These are phyloP conservation scores for Pistacia integerrima DNA, from an alignment of 345 rosid genomes.

Conservation along the genomic window DNA sequence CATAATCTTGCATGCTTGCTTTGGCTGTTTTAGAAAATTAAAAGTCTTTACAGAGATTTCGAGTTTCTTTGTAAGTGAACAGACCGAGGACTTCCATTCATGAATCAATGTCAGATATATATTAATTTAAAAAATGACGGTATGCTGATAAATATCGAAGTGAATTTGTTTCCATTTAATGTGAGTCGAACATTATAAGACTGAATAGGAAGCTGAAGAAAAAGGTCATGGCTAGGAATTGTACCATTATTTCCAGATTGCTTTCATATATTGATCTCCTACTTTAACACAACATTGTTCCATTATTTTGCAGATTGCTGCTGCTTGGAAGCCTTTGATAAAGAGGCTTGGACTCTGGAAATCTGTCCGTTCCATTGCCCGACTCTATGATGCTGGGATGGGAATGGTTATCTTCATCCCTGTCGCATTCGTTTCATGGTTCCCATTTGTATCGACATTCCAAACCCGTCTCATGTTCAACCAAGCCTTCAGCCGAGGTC, in stretches of 20 bases:
- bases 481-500: constrained; percentile 93
- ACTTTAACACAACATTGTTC: not conserved
- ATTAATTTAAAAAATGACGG: too few relatives aligned
- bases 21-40: too few relatives aligned
- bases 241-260: not conserved
- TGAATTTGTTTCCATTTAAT: too few relatives aligned
- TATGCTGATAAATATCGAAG: too few relatives aligned
- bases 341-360: constrained; percentile 84
- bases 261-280: too few relatives aligned
- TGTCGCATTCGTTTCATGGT: constrained; percentile 84
- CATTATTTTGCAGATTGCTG: constrained; percentile 63
- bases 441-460: constrained; percentile 95
- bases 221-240: not conserved
- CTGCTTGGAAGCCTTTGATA: constrained; percentile 88
- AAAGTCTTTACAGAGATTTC: not conserved
- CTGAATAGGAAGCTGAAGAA: not conserved
- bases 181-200: not conserved
- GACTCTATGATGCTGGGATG: constrained; percentile 90
- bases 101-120: not conserved
- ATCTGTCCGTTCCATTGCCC: constrained; percentile 80
- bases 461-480: constrained; percentile 98
- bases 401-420: constrained; percentile 93
- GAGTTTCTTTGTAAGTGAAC: not conserved
- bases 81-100: not conserved
- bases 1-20: too few relatives aligned